Conservation (phyloP, 1,139 yeast genomes). For the Pneumocystis carinii region DNA sequence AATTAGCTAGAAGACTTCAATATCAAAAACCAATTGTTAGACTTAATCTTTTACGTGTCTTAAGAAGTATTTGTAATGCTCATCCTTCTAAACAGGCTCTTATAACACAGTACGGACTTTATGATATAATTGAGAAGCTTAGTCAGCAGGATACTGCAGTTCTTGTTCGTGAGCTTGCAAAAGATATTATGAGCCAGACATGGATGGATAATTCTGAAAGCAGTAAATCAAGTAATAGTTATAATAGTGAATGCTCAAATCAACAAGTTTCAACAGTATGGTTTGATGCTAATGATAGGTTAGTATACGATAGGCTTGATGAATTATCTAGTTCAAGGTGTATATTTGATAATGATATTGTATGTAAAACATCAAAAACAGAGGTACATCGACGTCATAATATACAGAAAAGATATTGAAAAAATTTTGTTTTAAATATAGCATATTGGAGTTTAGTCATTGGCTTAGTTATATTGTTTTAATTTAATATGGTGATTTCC, state of each 20-base stretch:
- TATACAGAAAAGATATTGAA: neutral
- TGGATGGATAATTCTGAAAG: neutral
- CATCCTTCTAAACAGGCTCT: constrained; percentile 1
- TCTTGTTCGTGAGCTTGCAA: constrained; percentile 14
- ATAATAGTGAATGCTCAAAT: neutral
- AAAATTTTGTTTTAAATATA: neutral
- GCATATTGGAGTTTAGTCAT: neutral
- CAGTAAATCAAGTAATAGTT: neutral
- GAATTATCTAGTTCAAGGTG: neutral
- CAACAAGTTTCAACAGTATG: neutral
- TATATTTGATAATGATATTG: neutral
- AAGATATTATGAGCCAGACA: constrained; percentile 8
- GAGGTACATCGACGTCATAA: neutral
- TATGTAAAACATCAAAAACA: neutral
- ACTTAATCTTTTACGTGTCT: constrained; percentile 16
- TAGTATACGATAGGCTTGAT: neutral
- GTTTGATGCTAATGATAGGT: neutral
- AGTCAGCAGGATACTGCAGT: constrained; percentile 12
- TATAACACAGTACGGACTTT: constrained; percentile 7
- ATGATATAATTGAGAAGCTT: constrained; percentile 6
- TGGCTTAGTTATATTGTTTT: neutral
- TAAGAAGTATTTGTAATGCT: constrained; percentile 14
- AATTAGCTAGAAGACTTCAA: constrained; percentile 14
- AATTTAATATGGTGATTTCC: neutral
- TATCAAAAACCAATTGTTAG: constrained; percentile 16